Base-by-base conservation (phyloP, 371 early-diverging fungal genomes). In the Mycotypha africana region DNA sequence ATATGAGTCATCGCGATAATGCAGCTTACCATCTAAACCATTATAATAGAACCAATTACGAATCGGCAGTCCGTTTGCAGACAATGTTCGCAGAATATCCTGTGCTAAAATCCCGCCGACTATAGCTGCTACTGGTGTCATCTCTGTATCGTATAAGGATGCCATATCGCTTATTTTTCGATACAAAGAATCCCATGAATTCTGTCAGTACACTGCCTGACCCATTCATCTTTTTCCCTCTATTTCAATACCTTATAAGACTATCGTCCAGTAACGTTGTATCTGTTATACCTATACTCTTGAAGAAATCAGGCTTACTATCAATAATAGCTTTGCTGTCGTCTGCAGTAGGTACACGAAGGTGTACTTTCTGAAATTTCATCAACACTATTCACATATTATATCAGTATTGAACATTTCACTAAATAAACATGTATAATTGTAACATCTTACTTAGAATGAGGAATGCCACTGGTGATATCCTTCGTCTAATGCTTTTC, bases 21-120 rank as follows among this genome's bases (percentile, higher is more conserved):
- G n/a, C n/a, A n/a, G 22, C 46, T 68, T 76, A 79, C 84, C 81
- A 49, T 78, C 77, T 24, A 74, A 14, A 0, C 81, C 91, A 48
- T 86, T 82, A 45, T 81, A 91, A 30, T 78, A 60, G 53, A 89
- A 87, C 65, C 86, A 84, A 59, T 96, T 96, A 52, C 83, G 68
- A 11, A 92, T 65, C 2, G 95, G 92, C 20, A 76, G 62, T 26
- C 85, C 92, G 48, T 90, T 91, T 19, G 70, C 76, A 6, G 91
- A 83, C 8, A 95, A 53, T 4, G 85, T 83, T 62, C 88, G 87
- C 31, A 95, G 68, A 19, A 91, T 79, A 41, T 95, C 95, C 48
- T 95, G 95, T 0, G 92, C 86, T 31, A 93, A 65, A 1, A 92
- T 75, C 10, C 93, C 95, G 25, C 96, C 96, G 0, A 93, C 65